Percentiles rank a stretch among this genome's conserved stretches.
Conservation (phyloP, 768 basidiomycete genomes). For the Suillus plorans region DNA sequence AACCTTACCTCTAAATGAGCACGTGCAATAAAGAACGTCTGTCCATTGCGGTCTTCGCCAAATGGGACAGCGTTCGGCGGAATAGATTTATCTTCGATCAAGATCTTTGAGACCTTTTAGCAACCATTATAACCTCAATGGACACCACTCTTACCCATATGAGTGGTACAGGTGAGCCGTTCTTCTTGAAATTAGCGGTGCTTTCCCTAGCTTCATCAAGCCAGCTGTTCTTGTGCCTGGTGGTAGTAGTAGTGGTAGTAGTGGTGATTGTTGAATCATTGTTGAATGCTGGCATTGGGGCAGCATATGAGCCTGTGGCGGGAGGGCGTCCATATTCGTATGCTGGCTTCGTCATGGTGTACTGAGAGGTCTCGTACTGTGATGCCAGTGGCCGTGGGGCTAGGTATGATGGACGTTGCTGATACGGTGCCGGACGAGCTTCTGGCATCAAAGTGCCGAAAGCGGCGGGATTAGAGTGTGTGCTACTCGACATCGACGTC, state of each 20-base stretch:
- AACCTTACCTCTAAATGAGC: conserved; percentile 13
- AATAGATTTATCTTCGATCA: conserved; percentile 26
- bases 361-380: neutral
- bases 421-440: neutral
- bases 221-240: neutral
- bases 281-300: neutral
- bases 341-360: neutral
- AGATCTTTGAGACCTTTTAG: conserved; percentile 14
- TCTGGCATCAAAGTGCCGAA: neutral
- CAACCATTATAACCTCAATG: neutral
- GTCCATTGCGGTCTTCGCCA: conserved; percentile 24
- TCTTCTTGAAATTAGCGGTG: conserved; percentile 8
- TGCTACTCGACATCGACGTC: neutral
- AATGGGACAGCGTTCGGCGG: conserved; percentile 30
- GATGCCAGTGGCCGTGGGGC: neutral
- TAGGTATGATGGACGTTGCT: conserved; percentile 1
- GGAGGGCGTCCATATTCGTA: neutral
- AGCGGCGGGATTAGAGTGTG: neutral
- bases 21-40: conserved; percentile 25
- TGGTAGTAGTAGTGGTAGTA: neutral
- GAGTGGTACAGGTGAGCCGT: conserved; percentile 28
- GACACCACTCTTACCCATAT: conserved; percentile 20
- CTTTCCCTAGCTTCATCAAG: conserved; percentile 3
- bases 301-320: neutral
- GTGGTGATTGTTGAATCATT: neutral